Evolutionary conservation across 345 rosid species (phyloP).

Genomic region (Eucalyptus tenuipes): DNA sequence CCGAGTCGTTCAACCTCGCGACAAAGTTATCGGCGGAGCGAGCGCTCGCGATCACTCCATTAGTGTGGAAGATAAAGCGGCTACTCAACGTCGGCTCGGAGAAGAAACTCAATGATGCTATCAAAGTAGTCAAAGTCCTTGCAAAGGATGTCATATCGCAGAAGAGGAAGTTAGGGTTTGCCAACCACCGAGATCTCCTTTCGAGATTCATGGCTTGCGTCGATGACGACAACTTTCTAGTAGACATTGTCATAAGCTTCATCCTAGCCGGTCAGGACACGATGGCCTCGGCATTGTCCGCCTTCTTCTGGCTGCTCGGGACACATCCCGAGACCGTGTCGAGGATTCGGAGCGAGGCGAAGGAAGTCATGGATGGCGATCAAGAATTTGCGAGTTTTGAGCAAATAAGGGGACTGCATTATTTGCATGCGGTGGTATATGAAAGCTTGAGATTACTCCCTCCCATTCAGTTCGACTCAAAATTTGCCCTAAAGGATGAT

Average conservation of each 20-base stretch:
- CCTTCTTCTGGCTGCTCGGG: conserved; percentile 31
- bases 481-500: conserved; percentile 27
- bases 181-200: conserved; percentile 30
- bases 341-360: conserved; percentile 16
- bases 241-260: conserved; percentile 60
- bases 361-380: conserved; percentile 8
- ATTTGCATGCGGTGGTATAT: conserved; percentile 24
- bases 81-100: conserved; percentile 41
- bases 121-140: conserved; percentile 22
- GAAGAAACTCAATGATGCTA: conserved; percentile 31
- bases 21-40: conserved; percentile 35
- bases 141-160: conserved; percentile 31
- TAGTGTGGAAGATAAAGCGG: conserved; percentile 46
- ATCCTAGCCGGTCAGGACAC: conserved; percentile 55
- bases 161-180: conserved; percentile 15
- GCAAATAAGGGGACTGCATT: conserved; percentile 15
- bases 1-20: conserved; percentile 45
- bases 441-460: conserved; percentile 48
- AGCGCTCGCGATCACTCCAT: conserved; percentile 27
- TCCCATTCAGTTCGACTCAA: conserved; percentile 43
- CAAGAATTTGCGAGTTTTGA: conserved; percentile 12
- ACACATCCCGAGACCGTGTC: conserved; percentile 15
- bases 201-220: conserved; percentile 45
- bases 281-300: conserved; percentile 32
- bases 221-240: conserved; percentile 17